phyloP scores from a whole-genome alignment of 441 rosid species.

The Jatropha podagrica region DNA sequence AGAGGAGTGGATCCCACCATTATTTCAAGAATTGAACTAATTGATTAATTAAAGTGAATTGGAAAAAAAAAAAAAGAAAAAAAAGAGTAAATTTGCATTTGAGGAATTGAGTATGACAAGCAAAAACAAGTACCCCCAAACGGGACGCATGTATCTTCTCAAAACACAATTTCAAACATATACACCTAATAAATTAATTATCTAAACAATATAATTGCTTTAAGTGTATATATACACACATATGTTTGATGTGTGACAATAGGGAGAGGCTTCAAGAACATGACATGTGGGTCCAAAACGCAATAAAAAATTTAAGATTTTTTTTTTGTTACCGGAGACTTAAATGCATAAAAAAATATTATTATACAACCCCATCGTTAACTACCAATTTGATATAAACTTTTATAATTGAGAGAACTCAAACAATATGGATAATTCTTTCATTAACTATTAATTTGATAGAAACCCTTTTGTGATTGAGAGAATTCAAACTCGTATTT shows the following conservation, averaged over 20 bases:
- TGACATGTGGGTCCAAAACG: slow-evolving; percentile 28
- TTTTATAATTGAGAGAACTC: too few relatives aligned
- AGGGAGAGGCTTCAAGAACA: slow-evolving; percentile 4
- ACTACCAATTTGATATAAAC: too few relatives aligned
- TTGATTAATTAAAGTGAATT: neutral
- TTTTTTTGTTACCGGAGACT: too few relatives aligned
- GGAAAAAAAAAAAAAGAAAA: neutral
- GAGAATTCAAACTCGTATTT: too few relatives aligned
- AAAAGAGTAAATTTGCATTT: neutral
- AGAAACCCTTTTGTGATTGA: too few relatives aligned
- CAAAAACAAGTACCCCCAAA: neutral
- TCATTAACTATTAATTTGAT: too few relatives aligned
- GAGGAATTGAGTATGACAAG: neutral
- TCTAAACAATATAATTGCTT: too few relatives aligned
- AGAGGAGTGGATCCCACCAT: slow-evolving; percentile 27
- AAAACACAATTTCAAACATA: neutral
- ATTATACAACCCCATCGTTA: neutral
- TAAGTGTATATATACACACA: too few relatives aligned
- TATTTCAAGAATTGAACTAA: slow-evolving; percentile 10
- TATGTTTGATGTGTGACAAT: neutral
- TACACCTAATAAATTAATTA: neutral
- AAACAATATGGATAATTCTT: too few relatives aligned
- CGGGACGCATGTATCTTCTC: neutral
- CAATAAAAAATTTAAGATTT: slow-evolving; percentile 23
- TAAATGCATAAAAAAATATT: too few relatives aligned